Percentiles rank a stretch among this genome's conserved stretches.
phyloP scores from a whole-genome alignment of 495 filamentous ascomycete species.

The Penicillium crystallinum region DNA sequence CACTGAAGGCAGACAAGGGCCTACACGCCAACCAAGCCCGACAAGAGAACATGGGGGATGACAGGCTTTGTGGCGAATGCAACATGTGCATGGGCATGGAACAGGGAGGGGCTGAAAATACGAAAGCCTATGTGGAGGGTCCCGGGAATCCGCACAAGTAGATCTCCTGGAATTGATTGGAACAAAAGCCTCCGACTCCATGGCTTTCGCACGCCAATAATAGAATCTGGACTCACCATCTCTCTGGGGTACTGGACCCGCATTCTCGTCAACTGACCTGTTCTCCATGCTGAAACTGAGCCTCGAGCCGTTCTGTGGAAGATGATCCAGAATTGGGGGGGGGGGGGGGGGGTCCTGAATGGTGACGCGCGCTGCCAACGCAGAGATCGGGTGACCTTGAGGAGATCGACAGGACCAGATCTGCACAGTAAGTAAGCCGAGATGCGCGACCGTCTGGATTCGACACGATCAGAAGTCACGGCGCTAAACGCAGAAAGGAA shows the following conservation, averaged over 20 bases:
- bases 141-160: constrained; percentile 1
- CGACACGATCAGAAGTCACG: not conserved
- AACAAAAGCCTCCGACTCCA: constrained; percentile 1
- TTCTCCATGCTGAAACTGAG: constrained; percentile 16
- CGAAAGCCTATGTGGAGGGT: not conserved
- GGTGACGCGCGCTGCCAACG: constrained; percentile 35
- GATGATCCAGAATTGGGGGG: constrained; percentile 4
- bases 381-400: constrained; percentile 40
- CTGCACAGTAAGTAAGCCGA: constrained; percentile 18
- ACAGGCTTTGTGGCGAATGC: constrained; percentile 8
- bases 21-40: constrained; percentile 3
- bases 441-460: constrained; percentile 9
- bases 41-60: constrained; percentile 1
- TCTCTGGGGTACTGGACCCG: constrained; percentile 21
- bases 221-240: constrained; percentile 15
- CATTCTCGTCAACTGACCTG: constrained; percentile 21
- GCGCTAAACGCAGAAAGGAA: not conserved
- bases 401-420: constrained; percentile 32
- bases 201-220: constrained; percentile 4
- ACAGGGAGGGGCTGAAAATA: constrained; percentile 6
- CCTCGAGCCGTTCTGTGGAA: constrained; percentile 2
- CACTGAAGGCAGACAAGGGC: constrained; percentile 2
- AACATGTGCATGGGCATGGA: constrained; percentile 9
- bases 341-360: not conserved
- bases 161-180: constrained; percentile 9